Base-by-base conservation (phyloP, 2,329 filamentous ascomycete genomes). In the Xylariaceae sp. region DNA sequence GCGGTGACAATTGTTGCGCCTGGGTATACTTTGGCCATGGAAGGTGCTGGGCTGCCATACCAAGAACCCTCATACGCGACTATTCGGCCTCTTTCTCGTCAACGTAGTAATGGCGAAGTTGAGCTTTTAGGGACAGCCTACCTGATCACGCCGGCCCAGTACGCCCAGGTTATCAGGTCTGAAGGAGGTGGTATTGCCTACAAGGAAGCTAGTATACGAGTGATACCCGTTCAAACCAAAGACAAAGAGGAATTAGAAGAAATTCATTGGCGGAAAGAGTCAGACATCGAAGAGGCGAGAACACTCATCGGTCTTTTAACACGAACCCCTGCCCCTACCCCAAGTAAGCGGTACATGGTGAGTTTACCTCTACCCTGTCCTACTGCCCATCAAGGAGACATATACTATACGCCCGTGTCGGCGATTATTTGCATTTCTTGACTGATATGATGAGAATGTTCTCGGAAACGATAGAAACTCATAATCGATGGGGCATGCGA, bases 131-230 rank as follows among this genome's bases (percentile, higher is more conserved):
- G 48, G 4, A 48, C 35, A 2, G 47, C 47, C 8, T 52, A 52
- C n/a, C 6, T 21, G 12, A 16, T 52, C 20, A 43, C 40, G 10
- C 47, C 32, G 3, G 39, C 45, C 14, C 23, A 17, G 27, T 52
- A 52, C 27, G 14, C 32, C 1, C 16, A 43, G 16, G 35, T 48
- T 1, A 27, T 52, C 2, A 33, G 47, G n/a, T 49, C 47, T 2
- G 47, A 52, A 19, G 50, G 50, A 14, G 47, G 47, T 3, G 50
- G 50, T 1, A 50, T 45, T 8, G 50, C 47, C 6, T 47, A 52
- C 33, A 22, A 16, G 17, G 49, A 49, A 38, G 37, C 27, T 41
- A 14, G 8, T 35, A 17, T 34, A 14, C 8, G 8, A n/a, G n/a
- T 17, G 16, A 14, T 38, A 22, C 16, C 19, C 5, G 19, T 22